These are phyloP conservation scores for Chlamydomonas sp. DNA, from an alignment of 139 green algal genomes.

Conservation along the genomic window DNA sequence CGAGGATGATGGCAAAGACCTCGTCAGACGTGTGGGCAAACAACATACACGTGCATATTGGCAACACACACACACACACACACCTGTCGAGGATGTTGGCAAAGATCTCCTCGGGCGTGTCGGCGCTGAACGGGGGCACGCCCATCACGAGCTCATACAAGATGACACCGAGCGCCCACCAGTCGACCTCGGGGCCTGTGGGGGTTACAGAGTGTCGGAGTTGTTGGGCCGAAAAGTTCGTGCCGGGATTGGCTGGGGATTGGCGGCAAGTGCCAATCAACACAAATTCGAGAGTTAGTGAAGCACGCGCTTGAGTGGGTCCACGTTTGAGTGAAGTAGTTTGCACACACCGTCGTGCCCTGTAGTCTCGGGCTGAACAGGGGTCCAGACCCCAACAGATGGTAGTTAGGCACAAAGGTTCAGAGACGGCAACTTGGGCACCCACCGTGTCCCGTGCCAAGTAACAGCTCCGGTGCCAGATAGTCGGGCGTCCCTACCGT, in stretches of 20 bases:
- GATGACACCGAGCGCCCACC: slow-evolving; percentile 85
- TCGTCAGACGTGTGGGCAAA: slow-evolving; percentile 72
- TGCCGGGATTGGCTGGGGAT: too few relatives aligned
- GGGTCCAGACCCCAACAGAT: too few relatives aligned
- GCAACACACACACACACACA: slow-evolving; percentile 81
- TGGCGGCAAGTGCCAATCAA: too few relatives aligned
- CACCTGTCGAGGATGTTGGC: slow-evolving; percentile 81
- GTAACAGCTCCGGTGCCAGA: slow-evolving; percentile 84
- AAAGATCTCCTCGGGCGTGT: slow-evolving; percentile 85
- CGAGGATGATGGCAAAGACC: slow-evolving; percentile 91
- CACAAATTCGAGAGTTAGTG: too few relatives aligned
- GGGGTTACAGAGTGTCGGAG: too few relatives aligned
- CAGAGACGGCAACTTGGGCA: too few relatives aligned
- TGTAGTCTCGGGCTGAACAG: too few relatives aligned
- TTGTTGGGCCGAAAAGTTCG: too few relatives aligned
- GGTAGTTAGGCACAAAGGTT: too few relatives aligned
- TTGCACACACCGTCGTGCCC: too few relatives aligned
- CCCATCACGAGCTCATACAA: slow-evolving; percentile 82
- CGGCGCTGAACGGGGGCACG: slow-evolving; percentile 64
- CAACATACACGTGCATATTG: slow-evolving; percentile 79
- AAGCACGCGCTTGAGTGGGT: too few relatives aligned
- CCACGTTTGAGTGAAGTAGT: too few relatives aligned
- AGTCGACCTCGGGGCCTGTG: slow-evolving; percentile 80
- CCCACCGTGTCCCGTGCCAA: slow-evolving; percentile 62
- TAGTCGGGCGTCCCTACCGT: slow-evolving; percentile 92